These are phyloP conservation scores for Pleomassaria siparia DNA, from an alignment of 2,329 filamentous ascomycete species.

Conservation along the genomic window DNA sequence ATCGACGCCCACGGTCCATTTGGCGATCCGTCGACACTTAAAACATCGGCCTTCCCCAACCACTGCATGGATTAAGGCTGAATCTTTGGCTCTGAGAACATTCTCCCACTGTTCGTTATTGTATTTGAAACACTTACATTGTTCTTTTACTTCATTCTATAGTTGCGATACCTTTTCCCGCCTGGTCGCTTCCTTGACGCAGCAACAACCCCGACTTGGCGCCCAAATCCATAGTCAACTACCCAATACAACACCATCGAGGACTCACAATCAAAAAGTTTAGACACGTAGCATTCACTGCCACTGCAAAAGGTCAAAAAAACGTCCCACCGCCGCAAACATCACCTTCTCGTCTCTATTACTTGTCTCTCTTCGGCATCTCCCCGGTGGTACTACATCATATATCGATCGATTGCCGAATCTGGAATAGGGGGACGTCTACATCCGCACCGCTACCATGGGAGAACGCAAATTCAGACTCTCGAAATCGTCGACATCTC, in stretches of 20 bases:
- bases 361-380: conserved; percentile 5
- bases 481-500: conserved; percentile 13
- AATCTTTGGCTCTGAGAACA: conserved; percentile 16
- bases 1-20: conserved; percentile 26
- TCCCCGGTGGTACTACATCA: conserved; percentile 5
- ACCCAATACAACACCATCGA: conserved; percentile 9
- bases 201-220: conserved; percentile 15
- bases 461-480: conserved; percentile 26
- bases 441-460: conserved; percentile 17
- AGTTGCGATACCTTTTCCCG: conserved; percentile 17
- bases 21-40: conserved; percentile 27
- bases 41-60: conserved; percentile 25
- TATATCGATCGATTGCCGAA: conserved; percentile 4
- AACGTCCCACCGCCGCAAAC: conserved; percentile 3
- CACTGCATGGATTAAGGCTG: conserved; percentile 20
- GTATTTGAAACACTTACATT: conserved; percentile 23
- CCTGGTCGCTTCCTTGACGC: conserved; percentile 14
- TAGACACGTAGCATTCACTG: conserved; percentile 6
- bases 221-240: conserved; percentile 8
- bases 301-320: conserved; percentile 11
- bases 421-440: conserved; percentile 6
- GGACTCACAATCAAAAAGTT: conserved; percentile 7
- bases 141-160: conserved; percentile 13
- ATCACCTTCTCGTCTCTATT: conserved; percentile 4
- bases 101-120: conserved; percentile 17